Base-by-base conservation (phyloP, 1,284 basidiomycete species). In the Blastosporella zonata region DNA sequence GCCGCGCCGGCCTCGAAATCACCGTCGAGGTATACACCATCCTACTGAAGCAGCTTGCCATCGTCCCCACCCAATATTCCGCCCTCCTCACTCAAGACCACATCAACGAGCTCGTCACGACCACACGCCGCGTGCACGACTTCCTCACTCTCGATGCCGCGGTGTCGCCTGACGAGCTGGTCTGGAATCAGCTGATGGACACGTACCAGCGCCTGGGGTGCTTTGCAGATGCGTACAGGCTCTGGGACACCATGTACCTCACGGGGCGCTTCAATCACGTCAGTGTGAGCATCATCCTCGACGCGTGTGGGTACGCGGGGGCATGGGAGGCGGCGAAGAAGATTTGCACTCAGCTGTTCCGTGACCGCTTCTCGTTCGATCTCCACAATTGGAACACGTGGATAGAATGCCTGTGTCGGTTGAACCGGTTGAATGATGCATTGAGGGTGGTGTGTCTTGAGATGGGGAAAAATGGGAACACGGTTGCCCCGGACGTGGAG, bases 171-270 rank as follows among this genome's bases (percentile, higher is more conserved):
- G 87, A 94, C 59, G 73, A 82, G 9, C 68, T 73, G 1, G 74
- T 94, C n/a, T 84, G 89, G 75, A 96, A 94, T 61, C 81, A 90
- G 56, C 72, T 97, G 50, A 93, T 97, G 89, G 84, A 91, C 63
- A 87, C 91, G 1, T 97, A 97, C 67, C 84, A 89, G 58, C 82
- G 84, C 18, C 75, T 84, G 3, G 84, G 82, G 2, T 82, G 81
- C 47, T 86, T 84, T 50, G 71, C 69, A 0, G 83, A 89, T 53
- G 86, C 89, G 6, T 81, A 83, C 57, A 77, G 83, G 23, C 77
- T 97, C 9, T 97, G 93, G 93, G 82, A 93, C 54, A 76, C 79
- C 54, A 75, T 96, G 60, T 79, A 80, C 61, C 67, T 82, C 21
- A 72, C 78, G 23, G 71, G 74, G 22, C 68, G 69, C 42, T 78